A percentile compares a stretch with the other conserved stretches of the same genome.
Evolutionary conservation across 331 rosid species (phyloP).

Genomic region (Saraca asoca): DNA sequence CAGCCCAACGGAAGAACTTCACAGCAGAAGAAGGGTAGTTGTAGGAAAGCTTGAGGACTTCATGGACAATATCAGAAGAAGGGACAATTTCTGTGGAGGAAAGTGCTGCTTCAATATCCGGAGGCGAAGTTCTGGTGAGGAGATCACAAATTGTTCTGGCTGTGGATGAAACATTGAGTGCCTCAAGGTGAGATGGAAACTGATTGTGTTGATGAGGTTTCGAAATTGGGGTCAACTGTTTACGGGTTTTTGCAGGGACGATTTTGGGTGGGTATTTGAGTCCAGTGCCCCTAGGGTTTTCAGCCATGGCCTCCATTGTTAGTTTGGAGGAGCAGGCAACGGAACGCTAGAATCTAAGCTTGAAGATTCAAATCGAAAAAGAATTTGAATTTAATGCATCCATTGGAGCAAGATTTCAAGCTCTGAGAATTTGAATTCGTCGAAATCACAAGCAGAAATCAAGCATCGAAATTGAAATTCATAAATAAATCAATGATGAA

Average conservation of each 20-base stretch:
- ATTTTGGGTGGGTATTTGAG: slow-evolving; percentile 25
- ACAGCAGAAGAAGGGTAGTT: slow-evolving; percentile 61
- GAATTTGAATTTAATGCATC: neutral
- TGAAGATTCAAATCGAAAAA: slow-evolving; percentile 8
- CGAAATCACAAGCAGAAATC: neutral
- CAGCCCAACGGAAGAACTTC: slow-evolving; percentile 80
- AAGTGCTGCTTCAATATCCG: slow-evolving; percentile 51
- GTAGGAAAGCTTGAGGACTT: slow-evolving; percentile 59
- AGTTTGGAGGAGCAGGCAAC: neutral
- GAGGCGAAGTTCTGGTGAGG: slow-evolving; percentile 53
- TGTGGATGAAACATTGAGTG: slow-evolving; percentile 41
- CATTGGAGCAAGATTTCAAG: neutral
- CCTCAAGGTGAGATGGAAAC: slow-evolving; percentile 42
- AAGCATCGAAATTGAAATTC: neutral
- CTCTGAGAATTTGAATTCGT: neutral
- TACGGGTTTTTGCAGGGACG: slow-evolving; percentile 29
- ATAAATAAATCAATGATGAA: neutral
- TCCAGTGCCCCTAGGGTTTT: slow-evolving; percentile 28
- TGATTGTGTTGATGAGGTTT: slow-evolving; percentile 29
- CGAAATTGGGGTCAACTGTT: slow-evolving; percentile 23
- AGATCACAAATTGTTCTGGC: slow-evolving; percentile 52
- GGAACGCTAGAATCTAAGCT: slow-evolving; percentile 12
- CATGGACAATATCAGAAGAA: slow-evolving; percentile 42
- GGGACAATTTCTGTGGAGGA: slow-evolving; percentile 50
- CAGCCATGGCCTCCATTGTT: slow-evolving; percentile 39